A percentile compares a stretch with the other conserved stretches of the same genome.
phyloP scores from a whole-genome alignment of 2,329 filamentous ascomycete species.

The Ploettnerulaceae sp. region DNA sequence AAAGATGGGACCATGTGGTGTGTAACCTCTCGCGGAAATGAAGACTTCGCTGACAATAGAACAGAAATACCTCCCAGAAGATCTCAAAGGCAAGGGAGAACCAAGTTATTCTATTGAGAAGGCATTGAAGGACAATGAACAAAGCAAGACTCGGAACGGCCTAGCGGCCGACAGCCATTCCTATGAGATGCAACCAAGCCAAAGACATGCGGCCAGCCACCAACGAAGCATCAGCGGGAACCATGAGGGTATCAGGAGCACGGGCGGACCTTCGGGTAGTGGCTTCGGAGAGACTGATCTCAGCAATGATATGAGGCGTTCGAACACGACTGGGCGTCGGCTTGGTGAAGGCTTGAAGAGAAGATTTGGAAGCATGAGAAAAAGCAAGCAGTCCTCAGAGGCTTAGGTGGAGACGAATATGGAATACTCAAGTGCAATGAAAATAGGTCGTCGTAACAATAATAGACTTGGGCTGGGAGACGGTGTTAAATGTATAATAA shows the following conservation, averaged over 20 bases:
- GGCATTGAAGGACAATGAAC: conserved; percentile 56
- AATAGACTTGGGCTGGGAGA: conserved; percentile 3
- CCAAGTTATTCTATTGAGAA: conserved; percentile 68
- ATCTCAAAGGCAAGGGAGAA: conserved; percentile 80
- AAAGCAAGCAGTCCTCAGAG: conserved; percentile 32
- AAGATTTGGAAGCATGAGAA: conserved; percentile 49
- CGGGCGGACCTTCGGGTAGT: conserved; percentile 6
- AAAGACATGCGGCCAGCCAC: conserved; percentile 31
- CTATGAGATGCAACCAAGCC: conserved; percentile 47
- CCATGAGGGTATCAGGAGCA: conserved; percentile 5
- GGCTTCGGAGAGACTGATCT: conserved; percentile 13
- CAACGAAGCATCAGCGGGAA: conserved; percentile 42
- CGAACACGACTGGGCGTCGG: conserved; percentile 37
- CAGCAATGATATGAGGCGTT: conserved; percentile 23
- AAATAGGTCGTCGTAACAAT: not conserved
- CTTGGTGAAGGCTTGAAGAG: conserved; percentile 49
- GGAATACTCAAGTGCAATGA: not conserved
- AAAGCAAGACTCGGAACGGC: conserved; percentile 29
- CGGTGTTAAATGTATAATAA: conserved; percentile 6
- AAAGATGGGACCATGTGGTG: conserved; percentile 69
- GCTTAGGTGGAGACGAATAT: not conserved
- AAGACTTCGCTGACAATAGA: conserved; percentile 4
- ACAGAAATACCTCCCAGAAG: conserved; percentile 66
- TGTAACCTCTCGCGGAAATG: conserved; percentile 34
- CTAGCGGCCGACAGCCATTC: conserved; percentile 33